Evolutionary conservation across 169 alveolate species (phyloP), one percentile per base, ranked within the genome.

Genomic region (Plasmodium vivax): DNA sequence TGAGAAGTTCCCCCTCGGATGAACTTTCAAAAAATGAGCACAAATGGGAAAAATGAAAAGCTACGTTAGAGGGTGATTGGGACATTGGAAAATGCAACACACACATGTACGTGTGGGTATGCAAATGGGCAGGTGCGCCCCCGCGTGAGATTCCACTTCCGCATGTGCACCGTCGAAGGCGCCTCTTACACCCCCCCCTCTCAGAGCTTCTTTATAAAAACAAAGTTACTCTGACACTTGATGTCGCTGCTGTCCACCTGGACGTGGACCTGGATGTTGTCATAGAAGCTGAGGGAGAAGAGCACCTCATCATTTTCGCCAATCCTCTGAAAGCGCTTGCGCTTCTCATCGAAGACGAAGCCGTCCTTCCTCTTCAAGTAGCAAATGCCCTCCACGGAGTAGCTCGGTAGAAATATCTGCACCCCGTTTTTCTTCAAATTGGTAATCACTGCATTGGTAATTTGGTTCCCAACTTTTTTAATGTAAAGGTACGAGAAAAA

Each of bases 381-480:
- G 72, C 94, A 90, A 23, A 90, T 81, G 14, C 94, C 94, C 19
- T 90, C 94, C 27, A 79, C 83, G 72, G 83, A 80, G 30, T 80
- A 90, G 16, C 73, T 75, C 2, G 79, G 71, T 14, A 83, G 45
- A 83, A 32, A 84, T 41, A 92, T 84, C 36, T 83, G 93, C 23
- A 92, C 84, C 16, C 95, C 95, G 51, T 84, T 92, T 83, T 92
- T 92, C 80, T 84, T 83, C 43, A 92, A 79, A 79, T 62, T 84
- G 3, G 85, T 92, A 68, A 92, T 84, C 10, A 92, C 83, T 27
- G 93, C 95, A 9, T 81, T 62, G 30, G 95, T 92, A 12, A 92
- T 80, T 82, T 92, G 93, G 34, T 83, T 83, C 30, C 95, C 95
- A 23, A 84, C 82, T 82, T 92, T 92, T 84, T 92, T 92, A 71